phyloP scores from a whole-genome alignment of 176 grass and related monocot species.

The Lolium multiflorum region DNA sequence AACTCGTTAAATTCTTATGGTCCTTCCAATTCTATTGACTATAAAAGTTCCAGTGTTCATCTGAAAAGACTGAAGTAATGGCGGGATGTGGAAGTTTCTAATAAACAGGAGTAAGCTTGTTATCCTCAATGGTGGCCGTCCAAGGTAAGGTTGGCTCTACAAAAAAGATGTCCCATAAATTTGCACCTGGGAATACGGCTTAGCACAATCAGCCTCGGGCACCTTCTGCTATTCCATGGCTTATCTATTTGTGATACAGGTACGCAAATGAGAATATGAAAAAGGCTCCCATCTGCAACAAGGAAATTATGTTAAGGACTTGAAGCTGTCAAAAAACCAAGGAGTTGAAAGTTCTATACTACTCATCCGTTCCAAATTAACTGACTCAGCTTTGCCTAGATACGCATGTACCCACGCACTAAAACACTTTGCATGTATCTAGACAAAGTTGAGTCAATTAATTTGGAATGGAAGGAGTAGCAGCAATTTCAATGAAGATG shows the following conservation, averaged over 20 bases:
- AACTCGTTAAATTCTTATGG: conserved; percentile 4
- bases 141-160: conserved; percentile 49
- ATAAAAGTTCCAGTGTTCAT: conserved; percentile 27
- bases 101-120: conserved; percentile 18
- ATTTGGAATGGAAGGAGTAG: too few species aligned
- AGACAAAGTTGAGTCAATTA: too few species aligned
- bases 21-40: conserved; percentile 39
- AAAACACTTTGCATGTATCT: too few species aligned
- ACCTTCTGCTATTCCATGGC: conserved; percentile 32
- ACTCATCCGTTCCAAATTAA: too few species aligned
- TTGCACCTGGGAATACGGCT: conserved; percentile 24
- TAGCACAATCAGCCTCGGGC: conserved; percentile 14
- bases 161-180: conserved; percentile 53
- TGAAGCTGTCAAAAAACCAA: background rate
- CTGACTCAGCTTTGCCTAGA: too few species aligned
- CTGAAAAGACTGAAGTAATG: background rate
- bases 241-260: conserved; percentile 92
- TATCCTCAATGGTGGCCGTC: background rate
- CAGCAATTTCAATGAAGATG: background rate
- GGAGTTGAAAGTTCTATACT: background rate
- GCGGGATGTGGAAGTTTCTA: background rate
- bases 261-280: conserved; percentile 95
- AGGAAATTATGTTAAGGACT: conserved; percentile 27
- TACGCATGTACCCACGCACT: too few species aligned
- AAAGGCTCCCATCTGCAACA: conserved; percentile 94